These are phyloP conservation scores for Claviceps paspali DNA, from an alignment of 2,329 filamentous ascomycete genomes.

Conservation along the genomic window DNA sequence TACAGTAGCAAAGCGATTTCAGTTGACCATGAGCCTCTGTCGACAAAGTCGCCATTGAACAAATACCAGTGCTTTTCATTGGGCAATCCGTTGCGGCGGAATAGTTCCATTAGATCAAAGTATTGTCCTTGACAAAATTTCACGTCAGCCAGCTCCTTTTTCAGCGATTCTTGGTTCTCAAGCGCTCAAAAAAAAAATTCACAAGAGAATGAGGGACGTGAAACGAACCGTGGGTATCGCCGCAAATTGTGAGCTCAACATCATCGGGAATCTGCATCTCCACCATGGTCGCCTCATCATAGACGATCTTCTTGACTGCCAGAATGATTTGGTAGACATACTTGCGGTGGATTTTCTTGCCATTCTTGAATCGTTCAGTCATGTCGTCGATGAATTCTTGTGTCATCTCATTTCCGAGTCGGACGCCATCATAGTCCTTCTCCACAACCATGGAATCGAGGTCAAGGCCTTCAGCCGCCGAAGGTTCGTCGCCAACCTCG, in stretches of 20 bases:
- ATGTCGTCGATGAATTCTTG: slow-evolving; percentile 96
- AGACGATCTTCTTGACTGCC: slow-evolving; percentile 76
- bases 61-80: slow-evolving; percentile 81
- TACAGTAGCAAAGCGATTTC: slow-evolving; percentile 90
- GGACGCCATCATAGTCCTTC: slow-evolving; percentile 68
- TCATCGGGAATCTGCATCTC: slow-evolving; percentile 71
- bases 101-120: slow-evolving; percentile 93
- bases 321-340: slow-evolving; percentile 95
- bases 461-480: slow-evolving; percentile 80
- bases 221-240: slow-evolving; percentile 84
- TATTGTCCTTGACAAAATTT: slow-evolving; percentile 64
- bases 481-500: slow-evolving; percentile 82
- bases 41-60: slow-evolving; percentile 98
- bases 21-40: slow-evolving; percentile 94
- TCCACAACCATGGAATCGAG: slow-evolving; percentile 76
- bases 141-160: not conserved
- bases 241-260: slow-evolving; percentile 78
- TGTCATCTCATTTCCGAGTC: slow-evolving; percentile 72
- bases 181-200: no score
- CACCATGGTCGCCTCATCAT: slow-evolving; percentile 92
- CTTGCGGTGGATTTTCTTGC: slow-evolving; percentile 90
- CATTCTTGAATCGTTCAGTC: slow-evolving; percentile 87
- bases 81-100: slow-evolving; percentile 76
- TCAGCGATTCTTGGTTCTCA: not conserved
- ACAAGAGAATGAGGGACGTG: no score